phyloP scores from a whole-genome alignment of 2,329 filamentous ascomycete species.

The Gliomastix tumulicola region DNA sequence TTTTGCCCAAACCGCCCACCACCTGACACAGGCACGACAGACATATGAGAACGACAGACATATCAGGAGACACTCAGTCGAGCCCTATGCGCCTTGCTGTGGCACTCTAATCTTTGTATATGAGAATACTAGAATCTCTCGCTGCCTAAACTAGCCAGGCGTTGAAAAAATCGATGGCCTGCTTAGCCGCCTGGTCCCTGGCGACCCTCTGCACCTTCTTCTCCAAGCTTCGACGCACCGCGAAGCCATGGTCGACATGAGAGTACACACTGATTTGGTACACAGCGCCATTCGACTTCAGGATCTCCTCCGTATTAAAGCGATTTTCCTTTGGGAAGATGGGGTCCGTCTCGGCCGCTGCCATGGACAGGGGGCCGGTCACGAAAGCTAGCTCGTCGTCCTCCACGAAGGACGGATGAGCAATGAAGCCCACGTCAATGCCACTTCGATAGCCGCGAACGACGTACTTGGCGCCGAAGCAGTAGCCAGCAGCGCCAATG shows the following conservation, averaged over 20 bases:
- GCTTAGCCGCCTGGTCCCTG: constrained; percentile 74
- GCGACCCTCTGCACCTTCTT: constrained; percentile 56
- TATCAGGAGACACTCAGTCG: too few relatives aligned
- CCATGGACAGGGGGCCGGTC: constrained; percentile 49
- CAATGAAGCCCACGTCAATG: constrained; percentile 52
- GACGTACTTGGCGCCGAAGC: constrained; percentile 71
- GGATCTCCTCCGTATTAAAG: constrained; percentile 49
- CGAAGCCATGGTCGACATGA: constrained; percentile 66
- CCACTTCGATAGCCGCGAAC: constrained; percentile 54
- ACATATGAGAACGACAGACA: too few relatives aligned
- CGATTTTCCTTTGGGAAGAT: constrained; percentile 52
- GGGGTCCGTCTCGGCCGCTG: constrained; percentile 55
- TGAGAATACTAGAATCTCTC: too few relatives aligned
- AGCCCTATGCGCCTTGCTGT: too few relatives aligned
- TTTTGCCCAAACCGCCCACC: too few relatives aligned
- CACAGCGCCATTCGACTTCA: constrained; percentile 41
- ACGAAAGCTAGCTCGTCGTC: constrained; percentile 52
- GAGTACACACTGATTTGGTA: constrained; percentile 68
- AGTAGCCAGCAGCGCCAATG: constrained; percentile 64
- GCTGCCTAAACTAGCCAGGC: too few relatives aligned
- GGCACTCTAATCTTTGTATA: too few relatives aligned
- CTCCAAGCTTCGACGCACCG: constrained; percentile 56
- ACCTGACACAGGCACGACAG: too few relatives aligned
- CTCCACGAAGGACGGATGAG: constrained; percentile 56
- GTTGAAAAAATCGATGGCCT: constrained; percentile 52